phyloP scores from a whole-genome alignment of 176 grass and related monocot genomes.

The Triticum monococcum region DNA sequence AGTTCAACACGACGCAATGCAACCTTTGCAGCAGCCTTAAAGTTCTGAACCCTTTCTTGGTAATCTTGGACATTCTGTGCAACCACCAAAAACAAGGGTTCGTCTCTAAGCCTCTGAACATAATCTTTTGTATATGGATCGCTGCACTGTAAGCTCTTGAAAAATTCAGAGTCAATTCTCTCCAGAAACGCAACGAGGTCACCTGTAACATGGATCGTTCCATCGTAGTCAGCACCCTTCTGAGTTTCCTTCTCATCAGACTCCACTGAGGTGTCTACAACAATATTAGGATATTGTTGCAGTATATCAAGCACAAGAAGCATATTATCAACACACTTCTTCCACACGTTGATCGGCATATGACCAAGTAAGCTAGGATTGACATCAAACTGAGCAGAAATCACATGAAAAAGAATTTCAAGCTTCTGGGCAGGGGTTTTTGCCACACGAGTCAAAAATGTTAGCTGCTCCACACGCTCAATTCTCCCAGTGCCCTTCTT shows the following conservation, averaged over 20 bases:
- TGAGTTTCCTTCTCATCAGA: conserved; percentile 82
- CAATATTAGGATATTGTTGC: conserved; percentile 81
- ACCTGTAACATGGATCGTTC: conserved; percentile 66
- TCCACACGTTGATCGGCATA: conserved; percentile 90
- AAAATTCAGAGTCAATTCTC: conserved; percentile 86
- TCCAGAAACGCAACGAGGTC: conserved; percentile 88
- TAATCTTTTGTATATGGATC: conserved; percentile 94
- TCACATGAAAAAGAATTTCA: conserved; percentile 84
- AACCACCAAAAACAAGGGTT: conserved; percentile 84
- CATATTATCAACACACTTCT: conserved; percentile 88
- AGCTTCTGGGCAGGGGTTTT: conserved; percentile 98
- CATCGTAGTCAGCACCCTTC: conserved; percentile 68
- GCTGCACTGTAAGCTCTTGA: conserved; percentile 78
- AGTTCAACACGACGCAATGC: conserved; percentile 75
- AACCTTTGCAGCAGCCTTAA: conserved; percentile 81
- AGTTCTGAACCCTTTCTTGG: conserved; percentile 60
- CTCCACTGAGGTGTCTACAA: conserved; percentile 70
- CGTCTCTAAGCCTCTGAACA: conserved; percentile 88
- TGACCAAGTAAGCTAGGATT: conserved; percentile 94
- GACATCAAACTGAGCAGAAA: conserved; percentile 95
- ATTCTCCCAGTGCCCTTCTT: conserved; percentile 92
- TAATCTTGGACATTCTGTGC: conserved; percentile 96
- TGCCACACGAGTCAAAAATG: conserved; percentile 81
- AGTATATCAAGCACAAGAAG: conserved; percentile 91
- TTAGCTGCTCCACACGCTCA: conserved; percentile 92